Percentiles rank a stretch among this genome's conserved stretches.
These are phyloP conservation scores for Komagataella pseudopastoris DNA, from an alignment of 805 yeast species.

Conservation along the genomic window DNA sequence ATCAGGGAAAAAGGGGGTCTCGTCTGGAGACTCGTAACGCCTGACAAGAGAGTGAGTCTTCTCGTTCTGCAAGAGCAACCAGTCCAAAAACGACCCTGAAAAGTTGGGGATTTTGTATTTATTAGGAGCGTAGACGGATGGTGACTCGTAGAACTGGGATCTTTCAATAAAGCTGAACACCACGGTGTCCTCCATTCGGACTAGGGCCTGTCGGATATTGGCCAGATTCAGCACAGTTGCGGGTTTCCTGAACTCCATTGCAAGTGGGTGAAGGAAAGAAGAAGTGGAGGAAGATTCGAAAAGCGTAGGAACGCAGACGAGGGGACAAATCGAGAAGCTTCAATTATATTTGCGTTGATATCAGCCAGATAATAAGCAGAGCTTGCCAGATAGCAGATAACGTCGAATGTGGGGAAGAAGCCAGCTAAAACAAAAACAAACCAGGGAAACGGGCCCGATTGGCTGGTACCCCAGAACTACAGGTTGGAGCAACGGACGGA, in stretches of 20 bases:
- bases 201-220: conserved; percentile 74
- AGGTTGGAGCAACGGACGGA: not conserved
- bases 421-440: not conserved
- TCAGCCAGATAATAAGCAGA: not conserved
- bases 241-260: conserved; percentile 78
- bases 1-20: conserved; percentile 75
- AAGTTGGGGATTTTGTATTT: conserved; percentile 51
- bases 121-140: conserved; percentile 54
- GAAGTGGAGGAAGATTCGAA: not conserved
- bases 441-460: not conserved
- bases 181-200: conserved; percentile 94
- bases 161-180: conserved; percentile 88
- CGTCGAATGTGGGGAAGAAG: not conserved
- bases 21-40: conserved; percentile 91
- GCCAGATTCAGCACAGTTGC: conserved; percentile 66
- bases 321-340: not conserved
- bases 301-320: not conserved
- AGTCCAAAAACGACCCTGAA: conserved; percentile 72
- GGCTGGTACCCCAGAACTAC: not conserved
- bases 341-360: not conserved
- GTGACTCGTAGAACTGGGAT: conserved; percentile 71
- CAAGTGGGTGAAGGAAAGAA: not conserved
- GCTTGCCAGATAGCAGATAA: not conserved
- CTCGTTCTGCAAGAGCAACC: conserved; percentile 71
- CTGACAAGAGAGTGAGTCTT: conserved; percentile 66